Base-by-base conservation (phyloP, 768 basidiomycete species). In the Guyanaporus albipodus region DNA sequence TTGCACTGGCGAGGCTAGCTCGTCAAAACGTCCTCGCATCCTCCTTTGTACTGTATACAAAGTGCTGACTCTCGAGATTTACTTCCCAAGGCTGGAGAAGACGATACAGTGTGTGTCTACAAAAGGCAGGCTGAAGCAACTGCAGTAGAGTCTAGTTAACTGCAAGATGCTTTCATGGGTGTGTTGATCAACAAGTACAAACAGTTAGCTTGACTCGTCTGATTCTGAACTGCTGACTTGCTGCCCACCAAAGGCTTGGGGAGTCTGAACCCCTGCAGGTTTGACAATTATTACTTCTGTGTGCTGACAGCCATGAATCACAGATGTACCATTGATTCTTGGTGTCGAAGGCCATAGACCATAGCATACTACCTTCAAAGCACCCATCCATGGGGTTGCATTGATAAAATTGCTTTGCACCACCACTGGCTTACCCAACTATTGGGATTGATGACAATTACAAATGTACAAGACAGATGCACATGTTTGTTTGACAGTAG, bases 131-230 rank as follows among this genome's bases (percentile, higher is more conserved):
- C n/a, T n/a, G n/a, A n/a, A n/a, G n/a, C n/a, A n/a, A n/a, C n/a
- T n/a, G n/a, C n/a, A n/a, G n/a, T n/a, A n/a, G n/a, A n/a, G n/a
- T n/a, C n/a, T n/a, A n/a, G n/a, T n/a, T n/a, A n/a, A n/a, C n/a
- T n/a, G n/a, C n/a, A n/a, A n/a, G n/a, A n/a, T n/a, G n/a, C n/a
- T n/a, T n/a, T n/a, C n/a, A n/a, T n/a, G n/a, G n/a, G n/a, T n/a
- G n/a, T 94, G 87, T 74, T 92, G 6, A 75, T 91, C 27, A 90
- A 92, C 70, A 86, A 88, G 61, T 83, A 91, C 70, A 91, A 87
- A 64, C 88, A n/a, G n/a, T n/a, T n/a, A n/a, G n/a, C n/a, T n/a
- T n/a, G n/a, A n/a, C n/a, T n/a, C n/a, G n/a, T n/a, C n/a, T n/a
- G n/a, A n/a, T n/a, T n/a, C n/a, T n/a, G n/a, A n/a, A n/a, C n/a